phyloP scores from a whole-genome alignment of 176 grass and related monocot species.

The Cenchrus fungigraminus region DNA sequence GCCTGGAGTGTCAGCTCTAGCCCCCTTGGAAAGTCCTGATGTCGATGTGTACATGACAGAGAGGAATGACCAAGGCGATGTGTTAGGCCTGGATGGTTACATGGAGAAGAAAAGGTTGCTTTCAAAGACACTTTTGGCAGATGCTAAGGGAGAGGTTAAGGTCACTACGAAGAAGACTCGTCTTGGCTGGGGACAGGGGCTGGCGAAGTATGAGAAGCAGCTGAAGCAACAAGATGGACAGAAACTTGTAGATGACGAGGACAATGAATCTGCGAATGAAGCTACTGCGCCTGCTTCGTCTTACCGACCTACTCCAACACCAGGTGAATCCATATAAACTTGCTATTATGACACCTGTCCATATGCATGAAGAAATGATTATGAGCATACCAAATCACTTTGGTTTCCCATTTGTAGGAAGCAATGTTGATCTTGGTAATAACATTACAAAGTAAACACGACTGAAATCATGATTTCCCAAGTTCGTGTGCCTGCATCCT shows the following conservation, averaged over 20 bases:
- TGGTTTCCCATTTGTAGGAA: not conserved
- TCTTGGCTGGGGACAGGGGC: slow-evolving; percentile 57
- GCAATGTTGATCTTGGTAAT: not conserved
- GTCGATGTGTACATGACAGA: not conserved
- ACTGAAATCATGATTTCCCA: no score
- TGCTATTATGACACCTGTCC: not conserved
- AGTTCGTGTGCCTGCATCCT: not conserved
- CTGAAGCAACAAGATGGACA: slow-evolving; percentile 25
- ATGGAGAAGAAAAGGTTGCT: slow-evolving; percentile 49
- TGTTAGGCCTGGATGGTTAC: slow-evolving; percentile 19
- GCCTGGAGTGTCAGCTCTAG: slow-evolving; percentile 11
- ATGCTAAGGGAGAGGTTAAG: slow-evolving; percentile 32
- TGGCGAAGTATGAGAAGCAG: slow-evolving; percentile 66
- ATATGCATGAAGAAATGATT: not conserved
- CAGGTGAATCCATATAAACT: not conserved
- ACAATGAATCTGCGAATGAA: not conserved
- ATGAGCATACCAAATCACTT: not conserved
- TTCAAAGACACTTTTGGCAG: not conserved
- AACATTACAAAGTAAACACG: not conserved
- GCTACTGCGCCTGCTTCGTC: not conserved
- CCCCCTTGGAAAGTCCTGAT: slow-evolving; percentile 17
- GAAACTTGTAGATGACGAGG: not conserved
- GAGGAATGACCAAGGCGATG: slow-evolving; percentile 1
- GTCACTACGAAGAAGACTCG: slow-evolving; percentile 49
- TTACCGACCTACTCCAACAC: not conserved